Conservation (phyloP, 2,329 filamentous ascomycete species). For the Penicillium sp. region DNA sequence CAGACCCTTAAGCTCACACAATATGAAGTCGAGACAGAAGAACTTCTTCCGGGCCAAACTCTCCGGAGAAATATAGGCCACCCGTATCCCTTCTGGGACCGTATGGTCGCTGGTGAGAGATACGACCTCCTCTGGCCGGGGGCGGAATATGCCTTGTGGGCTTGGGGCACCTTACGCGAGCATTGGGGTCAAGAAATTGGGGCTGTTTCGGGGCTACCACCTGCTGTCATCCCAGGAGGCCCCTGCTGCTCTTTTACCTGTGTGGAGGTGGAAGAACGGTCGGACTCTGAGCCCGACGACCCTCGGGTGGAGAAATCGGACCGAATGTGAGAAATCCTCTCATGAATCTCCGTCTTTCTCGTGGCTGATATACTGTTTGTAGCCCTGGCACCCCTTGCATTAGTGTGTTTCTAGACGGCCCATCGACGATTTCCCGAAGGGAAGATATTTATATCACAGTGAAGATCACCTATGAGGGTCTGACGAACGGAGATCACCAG, state of each 20-base stretch:
- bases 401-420: not conserved
- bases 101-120: slow-evolving; percentile 10
- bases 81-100: not conserved
- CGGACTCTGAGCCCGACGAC: not conserved
- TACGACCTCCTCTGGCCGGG: slow-evolving; percentile 13
- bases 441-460: not conserved
- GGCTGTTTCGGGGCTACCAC: not conserved
- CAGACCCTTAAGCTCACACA: not conserved
- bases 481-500: not conserved
- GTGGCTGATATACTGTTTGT: not conserved
- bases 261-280: not conserved
- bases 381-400: not conserved
- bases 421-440: not conserved
- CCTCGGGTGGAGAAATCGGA: not conserved
- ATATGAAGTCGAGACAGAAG: not conserved
- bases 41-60: not conserved
- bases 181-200: not conserved
- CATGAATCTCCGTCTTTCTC: not conserved
- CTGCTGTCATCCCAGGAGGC: not conserved
- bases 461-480: not conserved
- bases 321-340: not conserved
- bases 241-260: not conserved
- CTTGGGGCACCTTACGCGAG: slow-evolving; percentile 12
- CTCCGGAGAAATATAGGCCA: not conserved
- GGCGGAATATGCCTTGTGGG: slow-evolving; percentile 15